These are phyloP conservation scores for Silene conica DNA, from an alignment of 148 eudicot species.

Conservation along the genomic window DNA sequence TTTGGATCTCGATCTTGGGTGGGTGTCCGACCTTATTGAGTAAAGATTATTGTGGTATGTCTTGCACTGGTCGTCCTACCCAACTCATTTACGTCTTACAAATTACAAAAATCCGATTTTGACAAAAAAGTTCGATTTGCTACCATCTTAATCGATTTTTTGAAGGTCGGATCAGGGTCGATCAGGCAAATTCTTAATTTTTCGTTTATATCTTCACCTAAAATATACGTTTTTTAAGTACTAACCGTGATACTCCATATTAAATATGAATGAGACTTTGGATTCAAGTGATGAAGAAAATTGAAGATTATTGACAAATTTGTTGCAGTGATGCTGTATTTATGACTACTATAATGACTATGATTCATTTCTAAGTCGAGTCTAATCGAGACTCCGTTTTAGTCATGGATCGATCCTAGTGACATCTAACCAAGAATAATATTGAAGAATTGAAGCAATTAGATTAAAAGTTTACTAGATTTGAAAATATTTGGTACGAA, in stretches of 20 bases:
- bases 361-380: not conserved
- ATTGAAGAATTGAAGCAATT: not conserved
- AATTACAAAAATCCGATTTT: not conserved
- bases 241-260: not conserved
- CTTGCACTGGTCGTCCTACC: no score
- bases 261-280: no score
- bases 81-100: not conserved
- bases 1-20: conserved; percentile 75
- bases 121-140: not conserved
- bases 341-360: not conserved
- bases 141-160: no score
- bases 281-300: not conserved
- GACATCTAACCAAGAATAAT: not conserved
- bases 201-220: not conserved
- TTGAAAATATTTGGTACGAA: not conserved
- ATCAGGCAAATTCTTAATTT: not conserved
- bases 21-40: conserved; percentile 71
- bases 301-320: not conserved
- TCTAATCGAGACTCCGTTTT: not conserved
- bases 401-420: no score
- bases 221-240: not conserved
- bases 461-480: not conserved
- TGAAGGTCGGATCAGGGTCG: not conserved
- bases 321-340: not conserved
- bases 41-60: conserved; percentile 19